Base-by-base conservation (phyloP, 192 early-diverging fungal genomes). In the Chytriomyces sp. region DNA sequence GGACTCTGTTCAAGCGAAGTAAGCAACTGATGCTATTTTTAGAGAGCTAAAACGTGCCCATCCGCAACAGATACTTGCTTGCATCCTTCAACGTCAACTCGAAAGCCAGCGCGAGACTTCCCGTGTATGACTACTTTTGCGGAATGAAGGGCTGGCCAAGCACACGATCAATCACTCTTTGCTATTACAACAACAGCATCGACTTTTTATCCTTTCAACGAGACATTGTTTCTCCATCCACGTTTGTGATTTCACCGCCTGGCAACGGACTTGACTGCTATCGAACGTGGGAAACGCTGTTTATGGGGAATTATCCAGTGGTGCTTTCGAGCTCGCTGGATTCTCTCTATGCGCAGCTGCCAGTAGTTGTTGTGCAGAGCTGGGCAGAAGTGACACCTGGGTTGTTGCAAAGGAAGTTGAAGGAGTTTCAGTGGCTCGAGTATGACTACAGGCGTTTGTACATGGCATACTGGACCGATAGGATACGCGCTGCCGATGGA, bases 241-340 rank as follows among this genome's bases (percentile, higher is more conserved):
- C 18, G 60, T 72, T 72, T 72, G 71, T 65, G 9, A 67, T 72
- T 13, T 67, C 63, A n/a, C 71, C 71, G 24, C 35, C 23, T 16
- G 71, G 71, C 11, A 35, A 46, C n/a, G 71, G 71, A 13, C 64
- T 72, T 1, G 71, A 72, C 46, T 72, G 71, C 28, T 72, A 72
- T 65, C 23, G 71, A 28, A 72, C 71, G 18, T 72, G 45, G 13
- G 71, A 72, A 26, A 28, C 71, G 28, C 43, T 72, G 10, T 65
- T 64, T 16, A 23, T 72, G 59, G 35, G 35, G 11, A 28, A 9
- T 3, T 26, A 26, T 72, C 71, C 71, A 0, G 28, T 72, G 24
- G 71, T 72, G 1, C 11, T 64, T 1, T 43, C 71, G 16, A 43
- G 24, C 18, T 13, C 23, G 13, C 64, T 72, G 8, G 71, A 67